Conservation (phyloP, 1,284 basidiomycete genomes). For the Cryptococcus floricola region DNA sequence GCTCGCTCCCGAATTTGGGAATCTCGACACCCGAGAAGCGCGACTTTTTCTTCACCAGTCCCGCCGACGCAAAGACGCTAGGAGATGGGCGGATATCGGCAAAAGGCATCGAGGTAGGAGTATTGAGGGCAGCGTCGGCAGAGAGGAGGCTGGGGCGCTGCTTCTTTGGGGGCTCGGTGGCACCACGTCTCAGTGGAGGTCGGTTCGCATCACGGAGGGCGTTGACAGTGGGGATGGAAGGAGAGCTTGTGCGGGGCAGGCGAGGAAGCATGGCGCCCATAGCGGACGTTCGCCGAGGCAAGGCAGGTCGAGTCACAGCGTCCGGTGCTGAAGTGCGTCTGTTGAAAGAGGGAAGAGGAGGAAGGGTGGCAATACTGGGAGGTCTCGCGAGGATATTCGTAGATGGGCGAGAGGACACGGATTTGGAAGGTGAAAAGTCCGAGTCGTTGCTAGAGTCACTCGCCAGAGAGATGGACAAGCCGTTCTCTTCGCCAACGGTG, state of each 20-base stretch:
- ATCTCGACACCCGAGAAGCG: slow-evolving; percentile 24
- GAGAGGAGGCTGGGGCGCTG: slow-evolving; percentile 9
- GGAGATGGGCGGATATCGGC: slow-evolving; percentile 44
- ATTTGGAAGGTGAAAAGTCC: slow-evolving; percentile 17
- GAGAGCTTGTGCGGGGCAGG: neutral
- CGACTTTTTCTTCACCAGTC: slow-evolving; percentile 46
- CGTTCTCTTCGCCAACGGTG: slow-evolving; percentile 1
- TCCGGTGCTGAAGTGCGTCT: neutral
- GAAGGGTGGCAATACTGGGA: neutral
- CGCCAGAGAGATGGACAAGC: slow-evolving; percentile 12
- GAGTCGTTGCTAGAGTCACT: slow-evolving; percentile 21
- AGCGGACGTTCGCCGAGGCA: slow-evolving; percentile 1
- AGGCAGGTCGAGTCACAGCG: neutral
- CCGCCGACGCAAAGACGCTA: slow-evolving; percentile 46
- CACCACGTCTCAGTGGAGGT: slow-evolving; percentile 30
- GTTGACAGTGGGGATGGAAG: neutral
- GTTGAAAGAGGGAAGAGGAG: neutral
- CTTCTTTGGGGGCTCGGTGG: slow-evolving; percentile 27
- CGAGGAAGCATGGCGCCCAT: neutral
- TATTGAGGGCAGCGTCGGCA: slow-evolving; percentile 17
- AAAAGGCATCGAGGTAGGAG: slow-evolving; percentile 36
- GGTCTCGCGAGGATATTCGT: neutral
- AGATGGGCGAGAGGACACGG: slow-evolving; percentile 2
- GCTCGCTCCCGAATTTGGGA: slow-evolving; percentile 30
- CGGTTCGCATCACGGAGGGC: slow-evolving; percentile 4